Base-by-base conservation (phyloP, 805 yeast genomes). In the Clavispora carvajalis region DNA sequence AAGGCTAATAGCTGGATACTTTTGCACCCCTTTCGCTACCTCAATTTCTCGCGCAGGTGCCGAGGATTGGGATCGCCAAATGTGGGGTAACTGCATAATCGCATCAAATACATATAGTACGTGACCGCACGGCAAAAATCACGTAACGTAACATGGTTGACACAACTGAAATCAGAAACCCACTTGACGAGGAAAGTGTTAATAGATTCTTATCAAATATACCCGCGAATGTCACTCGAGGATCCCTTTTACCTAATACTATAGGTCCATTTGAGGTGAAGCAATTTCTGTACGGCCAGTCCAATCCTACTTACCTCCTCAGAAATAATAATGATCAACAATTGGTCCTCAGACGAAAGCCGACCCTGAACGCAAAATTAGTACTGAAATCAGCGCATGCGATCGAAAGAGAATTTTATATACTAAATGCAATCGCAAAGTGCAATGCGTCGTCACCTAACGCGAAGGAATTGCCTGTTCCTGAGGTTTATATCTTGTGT, bases 241-340 rank as follows among this genome's bases (percentile, higher is more conserved):
- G 71, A 1, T 46, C 51, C 7, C 28, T 42, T 16, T 41, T 55
- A 5, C 48, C 51, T 12, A 34, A 40, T 9, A 34, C 46, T 8
- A 22, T 40, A 11, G 48, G 53, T 34, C 44, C 59, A 38, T 58
- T 59, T 11, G 47, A 46, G 0, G 53, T 76, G 33, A 60, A 69
- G 44, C 85, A 79, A 56, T 79, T 79, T 59, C 68, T 68, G 21
- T 77, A 73, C 54, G 85, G 85, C 12, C 85, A 79, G 54, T 74
- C 80, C 1, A 79, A 79, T 52, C 85, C 85, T 10, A 77, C 83
- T 1, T 79, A 77, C 52, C 66, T 74, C 22, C 40, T 78, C 19
- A 58, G 53, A 2, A 80, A 76, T 46, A 53, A 63, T 2, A 67
- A 67, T 1, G 52, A 48, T 7, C 58, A 53, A 22, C 59, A 64